Evolutionary conservation across 768 basidiomycete species (phyloP).

Genomic region (Suillus plorans): DNA sequence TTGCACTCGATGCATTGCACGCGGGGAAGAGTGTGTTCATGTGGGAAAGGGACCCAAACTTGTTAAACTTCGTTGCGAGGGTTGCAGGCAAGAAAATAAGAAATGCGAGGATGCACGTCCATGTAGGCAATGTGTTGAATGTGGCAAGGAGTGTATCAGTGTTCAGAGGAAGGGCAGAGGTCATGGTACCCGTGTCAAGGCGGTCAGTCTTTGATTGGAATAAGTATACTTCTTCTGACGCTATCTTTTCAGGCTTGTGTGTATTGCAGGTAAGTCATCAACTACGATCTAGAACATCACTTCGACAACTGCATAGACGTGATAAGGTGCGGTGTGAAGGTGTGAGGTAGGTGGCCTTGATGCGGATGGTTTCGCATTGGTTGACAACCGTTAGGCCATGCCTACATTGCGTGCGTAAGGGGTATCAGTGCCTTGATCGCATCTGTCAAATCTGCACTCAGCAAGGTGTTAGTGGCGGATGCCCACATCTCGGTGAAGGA

Average conservation of each 20-base stretch:
- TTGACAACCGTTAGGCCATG: constrained; percentile 43
- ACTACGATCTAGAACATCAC: constrained; percentile 10
- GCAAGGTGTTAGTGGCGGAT: constrained; percentile 46
- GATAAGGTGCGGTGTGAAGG: constrained; percentile 67
- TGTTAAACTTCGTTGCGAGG: constrained; percentile 59
- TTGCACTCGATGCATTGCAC: constrained; percentile 56
- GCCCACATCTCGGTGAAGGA: constrained; percentile 38
- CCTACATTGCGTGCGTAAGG: constrained; percentile 47
- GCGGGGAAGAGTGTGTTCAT: constrained; percentile 56
- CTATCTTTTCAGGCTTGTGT: constrained; percentile 49
- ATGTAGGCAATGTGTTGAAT: constrained; percentile 50
- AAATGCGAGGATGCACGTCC: constrained; percentile 61
- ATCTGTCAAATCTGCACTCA: constrained; percentile 44
- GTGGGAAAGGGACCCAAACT: constrained; percentile 56
- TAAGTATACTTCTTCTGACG: constrained; percentile 6
- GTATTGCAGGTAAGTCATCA: constrained; percentile 50
- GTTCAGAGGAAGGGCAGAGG: constrained; percentile 53
- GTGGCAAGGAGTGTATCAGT: constrained; percentile 46
- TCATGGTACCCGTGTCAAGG: constrained; percentile 60
- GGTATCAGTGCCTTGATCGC: constrained; percentile 51
- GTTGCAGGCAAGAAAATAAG: constrained; percentile 53
- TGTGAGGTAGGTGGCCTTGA: constrained; percentile 38
- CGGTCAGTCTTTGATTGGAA: constrained; percentile 38
- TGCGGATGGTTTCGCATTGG: constrained; percentile 7
- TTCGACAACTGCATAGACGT: constrained; percentile 39